Conservation (phyloP, 768 basidiomycete species). For the Russula virescens region DNA sequence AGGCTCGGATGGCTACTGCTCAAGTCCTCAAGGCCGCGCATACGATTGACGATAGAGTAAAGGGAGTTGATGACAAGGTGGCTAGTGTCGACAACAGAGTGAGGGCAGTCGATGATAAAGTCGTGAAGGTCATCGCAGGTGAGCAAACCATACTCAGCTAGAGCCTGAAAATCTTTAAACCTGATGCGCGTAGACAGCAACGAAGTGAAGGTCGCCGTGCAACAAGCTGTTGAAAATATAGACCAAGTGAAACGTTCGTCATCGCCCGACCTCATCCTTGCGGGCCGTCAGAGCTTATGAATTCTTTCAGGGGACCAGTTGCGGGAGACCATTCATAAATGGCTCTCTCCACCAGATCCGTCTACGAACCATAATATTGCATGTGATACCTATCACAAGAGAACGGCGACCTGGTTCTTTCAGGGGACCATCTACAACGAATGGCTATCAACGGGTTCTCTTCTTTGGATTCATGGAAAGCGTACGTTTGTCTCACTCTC, state of each 20-base stretch:
- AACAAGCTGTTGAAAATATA: not conserved
- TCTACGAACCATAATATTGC: not conserved
- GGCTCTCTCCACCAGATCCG: conserved; percentile 13
- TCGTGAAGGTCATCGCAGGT: not conserved
- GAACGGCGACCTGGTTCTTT: not conserved
- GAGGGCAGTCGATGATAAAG: too few relatives aligned
- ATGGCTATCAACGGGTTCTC: not conserved
- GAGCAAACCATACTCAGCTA: not conserved
- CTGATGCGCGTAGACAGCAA: not conserved
- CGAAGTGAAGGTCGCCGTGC: too few relatives aligned
- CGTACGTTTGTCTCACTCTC: not conserved
- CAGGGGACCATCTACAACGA: not conserved
- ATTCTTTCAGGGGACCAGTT: not conserved
- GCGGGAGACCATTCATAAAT: not conserved
- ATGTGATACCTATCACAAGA: not conserved
- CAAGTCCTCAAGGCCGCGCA: not conserved
- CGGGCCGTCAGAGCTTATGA: not conserved
- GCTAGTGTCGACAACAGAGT: too few relatives aligned
- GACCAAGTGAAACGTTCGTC: not conserved
- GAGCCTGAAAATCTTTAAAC: too few relatives aligned
- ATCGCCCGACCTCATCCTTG: not conserved
- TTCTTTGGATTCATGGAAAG: conserved; percentile 8
- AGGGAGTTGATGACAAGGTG: too few relatives aligned
- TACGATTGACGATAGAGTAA: too few relatives aligned
- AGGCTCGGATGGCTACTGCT: not conserved